Base-by-base conservation (phyloP, 371 early-diverging fungal species). In the Smittium culicis region DNA sequence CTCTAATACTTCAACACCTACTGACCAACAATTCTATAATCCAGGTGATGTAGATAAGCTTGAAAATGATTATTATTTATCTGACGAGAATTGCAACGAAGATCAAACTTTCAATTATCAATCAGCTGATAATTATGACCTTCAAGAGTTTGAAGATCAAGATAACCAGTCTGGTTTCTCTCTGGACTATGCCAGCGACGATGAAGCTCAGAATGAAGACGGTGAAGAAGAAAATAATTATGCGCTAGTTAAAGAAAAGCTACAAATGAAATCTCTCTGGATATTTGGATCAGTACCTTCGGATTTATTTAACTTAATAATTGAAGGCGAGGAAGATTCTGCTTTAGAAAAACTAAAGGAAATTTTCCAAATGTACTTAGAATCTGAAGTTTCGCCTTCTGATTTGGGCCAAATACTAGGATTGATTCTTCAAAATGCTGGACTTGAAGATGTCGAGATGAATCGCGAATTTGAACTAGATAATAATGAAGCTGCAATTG, bases 381-480 rank as follows among this genome's bases (percentile, higher is more conserved):
- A 77, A 35, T 69, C 77, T 17, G 70, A 70, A 14, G 74, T 73
- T 1, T 60, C 77, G 0, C 27, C 61, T 1, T 33, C 30, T 16
- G 33, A 71, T 0, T 67, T 73, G 16, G 77, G 71, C 14, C 59
- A 66, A 0, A 58, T 73, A 0, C 54, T 77, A 24, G 64, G 72
- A 11, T 25, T 32, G 24, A 68, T 60, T 31, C 58, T 77, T 5
- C 66, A 14, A 1, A 57, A 63, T 0, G 17, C 59, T 16, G 68
- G 65, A 35, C 66, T 70, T 31, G 76, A 71, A 57, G 75, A 74
- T 30, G 33, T 76, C 25, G 76, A 76, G 67, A 68, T 67, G 20
- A 69, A 58, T 64, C 54, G 33, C 14, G 72, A 71, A 69, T 57
- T 75, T 2, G 32, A 29, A n/a, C 67, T 64, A 0, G 35, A 59